These are phyloP conservation scores for Lactarius tabidus DNA, from an alignment of 768 basidiomycete species.

Conservation along the genomic window DNA sequence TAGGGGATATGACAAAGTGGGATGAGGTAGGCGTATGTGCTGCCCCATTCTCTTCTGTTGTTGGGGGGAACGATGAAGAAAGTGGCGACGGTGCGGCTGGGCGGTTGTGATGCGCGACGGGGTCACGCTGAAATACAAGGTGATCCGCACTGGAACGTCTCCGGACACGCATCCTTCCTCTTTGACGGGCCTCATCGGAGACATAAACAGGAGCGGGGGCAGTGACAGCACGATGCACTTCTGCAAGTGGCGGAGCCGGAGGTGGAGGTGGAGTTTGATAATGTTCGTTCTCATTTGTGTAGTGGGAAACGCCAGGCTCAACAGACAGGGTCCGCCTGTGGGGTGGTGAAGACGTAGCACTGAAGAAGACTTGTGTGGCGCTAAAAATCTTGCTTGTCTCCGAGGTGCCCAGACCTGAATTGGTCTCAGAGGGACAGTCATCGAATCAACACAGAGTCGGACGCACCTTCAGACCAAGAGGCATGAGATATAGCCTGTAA, in stretches of 20 bases:
- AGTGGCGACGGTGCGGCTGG: slow-evolving; percentile 34
- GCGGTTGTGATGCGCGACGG: slow-evolving; percentile 29
- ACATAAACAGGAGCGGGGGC: background rate
- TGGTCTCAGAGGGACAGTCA: slow-evolving; percentile 29
- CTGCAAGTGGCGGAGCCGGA: background rate
- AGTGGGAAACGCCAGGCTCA: slow-evolving; percentile 48
- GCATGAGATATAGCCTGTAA: slow-evolving; percentile 67
- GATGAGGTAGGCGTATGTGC: background rate
- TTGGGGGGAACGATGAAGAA: slow-evolving; percentile 28
- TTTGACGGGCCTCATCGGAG: slow-evolving; percentile 15
- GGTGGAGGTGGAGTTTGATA: slow-evolving; percentile 34
- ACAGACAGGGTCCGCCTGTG: slow-evolving; percentile 47
- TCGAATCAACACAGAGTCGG: slow-evolving; percentile 8
- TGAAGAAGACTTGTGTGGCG: slow-evolving; percentile 68
- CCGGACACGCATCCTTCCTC: slow-evolving; percentile 28
- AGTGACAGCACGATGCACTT: background rate
- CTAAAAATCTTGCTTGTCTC: slow-evolving; percentile 78
- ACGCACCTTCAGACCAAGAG: slow-evolving; percentile 83
- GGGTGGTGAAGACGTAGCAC: slow-evolving; percentile 42
- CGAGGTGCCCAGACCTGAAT: slow-evolving; percentile 67
- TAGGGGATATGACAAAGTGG: slow-evolving; percentile 2
- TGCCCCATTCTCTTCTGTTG: slow-evolving; percentile 11
- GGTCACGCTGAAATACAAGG: slow-evolving; percentile 31
- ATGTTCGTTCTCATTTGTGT: slow-evolving; percentile 37
- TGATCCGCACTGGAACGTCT: slow-evolving; percentile 35